Evolutionary conservation across 768 basidiomycete genomes (phyloP).

Genomic region (Naganishia randhawae): DNA sequence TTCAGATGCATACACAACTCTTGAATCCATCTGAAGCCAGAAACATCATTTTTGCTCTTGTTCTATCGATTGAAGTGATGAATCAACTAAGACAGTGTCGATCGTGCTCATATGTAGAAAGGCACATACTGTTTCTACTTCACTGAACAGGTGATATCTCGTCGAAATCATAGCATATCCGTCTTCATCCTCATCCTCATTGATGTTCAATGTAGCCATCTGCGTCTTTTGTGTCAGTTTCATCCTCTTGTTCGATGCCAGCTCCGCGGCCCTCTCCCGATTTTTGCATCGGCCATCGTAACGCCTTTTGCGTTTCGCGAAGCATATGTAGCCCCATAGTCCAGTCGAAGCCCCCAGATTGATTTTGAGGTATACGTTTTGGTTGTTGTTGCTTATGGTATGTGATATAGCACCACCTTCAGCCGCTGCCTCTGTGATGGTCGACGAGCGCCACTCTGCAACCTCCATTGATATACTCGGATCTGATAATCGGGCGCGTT

Average conservation of each 20-base stretch:
- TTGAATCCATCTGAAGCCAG: constrained; percentile 16
- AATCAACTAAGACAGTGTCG: background rate
- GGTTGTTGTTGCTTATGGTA: background rate
- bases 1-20: constrained; percentile 15
- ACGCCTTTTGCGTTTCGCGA: background rate
- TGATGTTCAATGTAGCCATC: background rate
- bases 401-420: background rate
- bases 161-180: constrained; percentile 8
- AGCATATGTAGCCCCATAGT: constrained; percentile 20
- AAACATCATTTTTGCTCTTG: constrained; percentile 7
- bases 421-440: background rate
- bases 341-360: constrained; percentile 7
- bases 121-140: constrained; percentile 7
- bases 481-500: background rate
- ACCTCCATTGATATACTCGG: background rate
- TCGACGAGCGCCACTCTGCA: constrained; percentile 3
- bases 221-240: background rate
- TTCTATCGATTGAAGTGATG: background rate
- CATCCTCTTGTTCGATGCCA: constrained; percentile 6
- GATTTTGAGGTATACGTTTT: constrained; percentile 8
- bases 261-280: background rate
- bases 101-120: background rate
- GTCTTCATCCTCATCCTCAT: constrained; percentile 2
- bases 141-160: constrained; percentile 14
- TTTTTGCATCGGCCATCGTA: constrained; percentile 13